Evolutionary conservation across 768 basidiomycete genomes (phyloP).

Genomic region (Pulveroboletus sp.): DNA sequence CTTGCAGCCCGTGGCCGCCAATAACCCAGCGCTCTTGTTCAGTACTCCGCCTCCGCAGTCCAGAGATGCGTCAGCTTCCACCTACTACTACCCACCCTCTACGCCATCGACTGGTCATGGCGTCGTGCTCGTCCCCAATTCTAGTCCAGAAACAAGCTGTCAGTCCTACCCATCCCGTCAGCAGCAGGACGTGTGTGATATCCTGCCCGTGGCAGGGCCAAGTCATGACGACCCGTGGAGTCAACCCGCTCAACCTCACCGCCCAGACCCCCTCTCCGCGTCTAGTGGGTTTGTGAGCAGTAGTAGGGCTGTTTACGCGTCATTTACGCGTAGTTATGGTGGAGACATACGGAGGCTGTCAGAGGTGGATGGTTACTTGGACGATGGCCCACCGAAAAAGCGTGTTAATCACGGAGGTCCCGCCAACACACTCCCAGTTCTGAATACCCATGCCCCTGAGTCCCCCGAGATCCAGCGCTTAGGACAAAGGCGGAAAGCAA

Average conservation of each 20-base stretch:
- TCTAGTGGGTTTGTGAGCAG: conserved; percentile 54
- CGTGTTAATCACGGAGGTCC: conserved; percentile 53
- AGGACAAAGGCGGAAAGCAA: conserved; percentile 43
- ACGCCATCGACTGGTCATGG: conserved; percentile 42
- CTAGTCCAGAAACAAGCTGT: conserved; percentile 48
- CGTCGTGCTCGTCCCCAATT: conserved; percentile 70
- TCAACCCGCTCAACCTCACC: conserved; percentile 30
- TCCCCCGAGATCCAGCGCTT: conserved; percentile 58
- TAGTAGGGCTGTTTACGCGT: conserved; percentile 44
- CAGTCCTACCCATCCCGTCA: conserved; percentile 38
- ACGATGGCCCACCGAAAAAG: conserved; percentile 69
- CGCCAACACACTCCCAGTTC: conserved; percentile 29
- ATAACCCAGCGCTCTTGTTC: conserved; percentile 46
- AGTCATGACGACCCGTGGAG: conserved; percentile 35
- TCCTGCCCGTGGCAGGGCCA: conserved; percentile 38
- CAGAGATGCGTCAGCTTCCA: conserved; percentile 66
- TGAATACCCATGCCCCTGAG: conserved; percentile 31
- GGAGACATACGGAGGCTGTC: conserved; percentile 36
- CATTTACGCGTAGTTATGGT: conserved; percentile 41
- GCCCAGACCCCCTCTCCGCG: conserved; percentile 51
- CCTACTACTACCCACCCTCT: conserved; percentile 52
- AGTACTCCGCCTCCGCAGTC: conserved; percentile 56
- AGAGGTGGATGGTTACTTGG: conserved; percentile 36
- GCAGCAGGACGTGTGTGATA: conserved; percentile 38
- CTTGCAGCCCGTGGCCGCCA: conserved; percentile 56